Evolutionary conservation across 192 early-diverging fungal species (phyloP).

Genomic region (Glomus cerebriforme): DNA sequence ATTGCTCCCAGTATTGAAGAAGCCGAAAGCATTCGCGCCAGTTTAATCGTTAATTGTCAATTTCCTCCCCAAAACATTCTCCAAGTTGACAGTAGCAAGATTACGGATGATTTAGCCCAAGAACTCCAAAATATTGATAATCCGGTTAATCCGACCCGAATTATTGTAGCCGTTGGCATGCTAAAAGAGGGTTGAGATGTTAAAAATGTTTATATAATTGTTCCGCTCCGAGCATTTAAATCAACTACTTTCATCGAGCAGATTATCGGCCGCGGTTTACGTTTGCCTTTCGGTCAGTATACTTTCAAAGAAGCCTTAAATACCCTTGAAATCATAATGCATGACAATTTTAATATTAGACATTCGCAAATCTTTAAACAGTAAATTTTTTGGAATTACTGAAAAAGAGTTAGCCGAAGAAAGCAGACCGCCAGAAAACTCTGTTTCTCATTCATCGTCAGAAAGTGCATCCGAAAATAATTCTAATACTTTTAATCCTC

Average conservation of each 20-base stretch:
- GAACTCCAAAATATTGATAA: conserved; percentile 3
- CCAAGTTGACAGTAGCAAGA: not conserved
- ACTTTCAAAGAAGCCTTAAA: not conserved
- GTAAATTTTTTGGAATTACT: not conserved
- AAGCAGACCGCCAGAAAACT: too few relatives aligned
- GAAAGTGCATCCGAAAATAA: too few relatives aligned
- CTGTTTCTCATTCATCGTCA: too few relatives aligned
- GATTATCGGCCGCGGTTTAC: too few relatives aligned
- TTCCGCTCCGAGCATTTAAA: not conserved
- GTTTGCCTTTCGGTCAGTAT: not conserved
- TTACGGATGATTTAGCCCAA: conserved; percentile 9
- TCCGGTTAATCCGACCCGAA: not conserved
- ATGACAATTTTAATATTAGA: not conserved
- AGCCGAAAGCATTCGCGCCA: too few relatives aligned
- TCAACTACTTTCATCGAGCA: too few relatives aligned
- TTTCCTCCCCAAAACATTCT: not conserved
- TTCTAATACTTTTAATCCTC: too few relatives aligned
- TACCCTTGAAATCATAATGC: not conserved
- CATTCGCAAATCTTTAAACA: not conserved
- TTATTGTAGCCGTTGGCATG: not conserved
- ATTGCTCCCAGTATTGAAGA: too few relatives aligned
- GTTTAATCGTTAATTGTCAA: too few relatives aligned
- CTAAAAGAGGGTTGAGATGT: conserved; percentile 7
- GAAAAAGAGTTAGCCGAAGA: too few relatives aligned
- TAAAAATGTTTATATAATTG: conserved; percentile 4